Evolutionary conservation across 2,329 filamentous ascomycete genomes (phyloP), one percentile per base, ranked within the genome.

Genomic region (Beauveria sp.): DNA sequence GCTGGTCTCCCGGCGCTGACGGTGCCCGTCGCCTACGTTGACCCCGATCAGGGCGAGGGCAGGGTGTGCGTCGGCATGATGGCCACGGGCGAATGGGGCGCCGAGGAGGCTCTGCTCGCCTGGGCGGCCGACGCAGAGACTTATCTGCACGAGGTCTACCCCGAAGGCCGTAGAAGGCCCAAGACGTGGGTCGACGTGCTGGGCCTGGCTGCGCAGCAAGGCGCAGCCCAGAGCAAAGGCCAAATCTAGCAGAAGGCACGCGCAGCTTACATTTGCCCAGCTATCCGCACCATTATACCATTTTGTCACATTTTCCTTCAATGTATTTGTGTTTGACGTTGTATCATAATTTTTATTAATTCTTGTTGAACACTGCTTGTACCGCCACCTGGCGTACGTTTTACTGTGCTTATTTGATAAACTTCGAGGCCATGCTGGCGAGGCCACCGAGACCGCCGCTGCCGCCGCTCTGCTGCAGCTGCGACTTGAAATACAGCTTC

Each of bases 401-500:
- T 16, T 46, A 18, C 6, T 14, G 20, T 5, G 14, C 60, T 65
- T 67, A 73, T 56, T 69, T 69, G 66, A 81, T 67, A 62, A 80
- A 81, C 73, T 81, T 80, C 67, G 74, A 73, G 5, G 80, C 81
- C 68, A 83, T 63, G 26, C 73, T 69, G 67, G 79, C 62, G 58
- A 84, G 68, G 6, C 79, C 72, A 20, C 58, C 58, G 22, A 60
- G 24, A 20, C 50, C 58, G 20, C 58, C 58, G 26, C 74, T 79
- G 60, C 69, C 63, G 26, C 74, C 79, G 60, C 70, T 64, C 64
- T 69, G 62, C 65, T 80, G 74, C 22, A 81, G 82, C 72, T 91
- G 82, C 67, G 83, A 86, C 83, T 96, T 93, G 79, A 96, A 77
- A 74, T 93, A 96, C 85, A 96, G 89, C 83, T 96, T 92, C 68